Evolutionary conservation across 1,284 basidiomycete genomes (phyloP).

Genomic region (Fistulina hepatica): DNA sequence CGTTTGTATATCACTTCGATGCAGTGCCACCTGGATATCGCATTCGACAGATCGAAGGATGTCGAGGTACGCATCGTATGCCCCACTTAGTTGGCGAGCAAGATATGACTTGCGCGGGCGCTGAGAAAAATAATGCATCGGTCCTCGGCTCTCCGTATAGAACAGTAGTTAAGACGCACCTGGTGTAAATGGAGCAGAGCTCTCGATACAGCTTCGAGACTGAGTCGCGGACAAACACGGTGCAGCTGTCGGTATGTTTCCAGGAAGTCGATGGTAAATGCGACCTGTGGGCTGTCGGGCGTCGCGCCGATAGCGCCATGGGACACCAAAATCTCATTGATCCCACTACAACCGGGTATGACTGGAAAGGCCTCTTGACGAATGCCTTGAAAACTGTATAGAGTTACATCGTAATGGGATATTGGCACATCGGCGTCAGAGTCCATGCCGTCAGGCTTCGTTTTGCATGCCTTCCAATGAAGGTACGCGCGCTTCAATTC

Average conservation of each 20-base stretch:
- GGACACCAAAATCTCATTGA: conserved; percentile 10
- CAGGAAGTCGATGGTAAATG: conserved; percentile 8
- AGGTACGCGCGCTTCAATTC: too few relatives aligned
- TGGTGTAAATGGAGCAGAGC: conserved; percentile 10
- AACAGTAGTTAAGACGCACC: too few relatives aligned
- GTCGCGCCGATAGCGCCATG: conserved; percentile 10
- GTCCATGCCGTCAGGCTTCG: too few relatives aligned
- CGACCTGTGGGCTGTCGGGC: conserved; percentile 8
- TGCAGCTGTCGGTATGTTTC: conserved; percentile 10
- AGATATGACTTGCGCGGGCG: not conserved
- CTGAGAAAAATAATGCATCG: too few relatives aligned
- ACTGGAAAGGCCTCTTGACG: too few relatives aligned
- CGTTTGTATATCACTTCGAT: conserved; percentile 7
- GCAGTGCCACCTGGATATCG: not conserved
- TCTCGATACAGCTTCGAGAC: conserved; percentile 8
- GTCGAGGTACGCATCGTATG: conserved; percentile 11
- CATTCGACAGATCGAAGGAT: conserved; percentile 1
- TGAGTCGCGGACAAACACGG: conserved; percentile 11
- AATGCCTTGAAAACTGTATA: too few relatives aligned
- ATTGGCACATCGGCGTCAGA: too few relatives aligned
- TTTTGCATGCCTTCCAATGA: too few relatives aligned
- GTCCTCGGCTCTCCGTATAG: too few relatives aligned
- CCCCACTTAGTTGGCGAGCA: conserved; percentile 1
- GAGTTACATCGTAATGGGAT: too few relatives aligned
- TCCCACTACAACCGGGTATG: too few relatives aligned